Percentiles rank a stretch among this genome's conserved stretches.
phyloP scores from a whole-genome alignment of 225 moss, liverwort and hornwort genomes.

The Neckera pumila region DNA sequence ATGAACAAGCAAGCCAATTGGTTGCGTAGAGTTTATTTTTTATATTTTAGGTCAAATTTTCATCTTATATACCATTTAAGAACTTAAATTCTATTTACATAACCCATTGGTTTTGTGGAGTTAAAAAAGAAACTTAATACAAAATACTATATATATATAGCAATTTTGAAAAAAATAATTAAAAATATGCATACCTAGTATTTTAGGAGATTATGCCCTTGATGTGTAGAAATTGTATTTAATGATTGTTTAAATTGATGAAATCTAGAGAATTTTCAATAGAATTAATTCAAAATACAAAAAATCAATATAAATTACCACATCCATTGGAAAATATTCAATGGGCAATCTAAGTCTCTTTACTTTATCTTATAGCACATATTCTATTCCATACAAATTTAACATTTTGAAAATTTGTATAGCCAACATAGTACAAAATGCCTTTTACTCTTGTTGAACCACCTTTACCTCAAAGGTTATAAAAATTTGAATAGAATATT shows the following conservation, averaged over 20 bases:
- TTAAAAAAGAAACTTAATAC: background rate
- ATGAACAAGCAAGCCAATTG: background rate
- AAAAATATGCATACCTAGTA: background rate
- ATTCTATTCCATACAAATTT: too few relatives aligned
- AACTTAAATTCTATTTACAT: background rate
- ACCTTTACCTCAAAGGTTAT: too few relatives aligned
- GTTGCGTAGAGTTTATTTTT: background rate
- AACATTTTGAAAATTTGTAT: background rate
- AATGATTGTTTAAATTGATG: background rate
- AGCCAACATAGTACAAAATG: background rate
- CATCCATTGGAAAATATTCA: background rate
- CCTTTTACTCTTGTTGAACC: background rate
- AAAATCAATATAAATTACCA: too few relatives aligned
- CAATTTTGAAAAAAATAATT: background rate
- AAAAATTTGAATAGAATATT: background rate
- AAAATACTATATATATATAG: background rate
- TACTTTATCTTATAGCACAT: background rate
- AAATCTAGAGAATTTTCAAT: fast-evolving
- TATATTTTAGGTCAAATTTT: background rate
- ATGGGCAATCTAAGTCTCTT: background rate
- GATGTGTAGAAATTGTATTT: background rate
- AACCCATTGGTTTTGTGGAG: background rate
- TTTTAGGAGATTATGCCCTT: background rate
- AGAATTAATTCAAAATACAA: background rate
- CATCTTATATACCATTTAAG: background rate